Base-by-base conservation (phyloP, 495 filamentous ascomycete species). In the Emericellopsis terricola region DNA sequence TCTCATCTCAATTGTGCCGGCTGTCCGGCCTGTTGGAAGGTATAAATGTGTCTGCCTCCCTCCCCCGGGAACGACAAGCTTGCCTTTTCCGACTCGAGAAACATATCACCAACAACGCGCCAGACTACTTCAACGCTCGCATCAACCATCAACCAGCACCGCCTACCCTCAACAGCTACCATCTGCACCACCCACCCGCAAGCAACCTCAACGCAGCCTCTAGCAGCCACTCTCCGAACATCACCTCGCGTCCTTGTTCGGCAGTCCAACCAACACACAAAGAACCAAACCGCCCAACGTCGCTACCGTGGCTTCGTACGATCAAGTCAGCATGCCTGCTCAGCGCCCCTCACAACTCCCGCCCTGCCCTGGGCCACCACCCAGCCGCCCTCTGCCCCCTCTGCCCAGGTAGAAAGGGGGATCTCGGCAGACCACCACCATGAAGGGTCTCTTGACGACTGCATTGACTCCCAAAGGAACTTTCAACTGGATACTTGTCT, bases 341-440 rank as follows among this genome's bases (percentile, higher is more conserved):
- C 66, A 79, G 57, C 71, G 71, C 47, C 68, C 76, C 34, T 71
- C 71, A 46, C 65, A 72, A 42, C 74, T 84, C 42, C 81, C 81
- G 65, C 81, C 81, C 44, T 84, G 78, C 70, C 81, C 81, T 3
- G 81, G 81, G 47, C 81, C 81, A 41, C 81, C 81, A 49, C 81
- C 81, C 24, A 81, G 73, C 59, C 70, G 81, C 39, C 81, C 81
- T 59, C 75, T 87, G 14, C 81, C 81, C 50, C 79, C 79, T 50
- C 68, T 83, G 24, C 80, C 80, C 47, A 80, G 80, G 63, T 71
- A n/a, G n/a, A n/a, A n/a, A n/a, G n/a, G n/a, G n/a, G n/a, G n/a
- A n/a, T n/a, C n/a, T n/a, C n/a, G n/a, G n/a, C n/a, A n/a, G n/a
- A n/a, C n/a, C n/a, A n/a, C n/a, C n/a, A n/a, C n/a, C n/a, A n/a